Conservation (phyloP, 768 basidiomycete species). For the Suillus hirtellus region DNA sequence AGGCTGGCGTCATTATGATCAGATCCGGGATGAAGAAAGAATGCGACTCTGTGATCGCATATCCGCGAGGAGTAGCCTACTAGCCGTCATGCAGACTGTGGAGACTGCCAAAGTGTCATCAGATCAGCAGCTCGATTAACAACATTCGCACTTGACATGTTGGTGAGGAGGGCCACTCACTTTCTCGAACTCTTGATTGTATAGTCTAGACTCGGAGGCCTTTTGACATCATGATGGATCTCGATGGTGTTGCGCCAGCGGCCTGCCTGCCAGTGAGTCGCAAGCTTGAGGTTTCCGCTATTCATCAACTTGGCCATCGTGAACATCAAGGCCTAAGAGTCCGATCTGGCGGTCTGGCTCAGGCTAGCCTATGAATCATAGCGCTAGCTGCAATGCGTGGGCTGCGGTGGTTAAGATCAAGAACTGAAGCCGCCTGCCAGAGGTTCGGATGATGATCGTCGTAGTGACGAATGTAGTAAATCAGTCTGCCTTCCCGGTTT, state of each 20-base stretch:
- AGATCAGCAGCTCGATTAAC: background rate
- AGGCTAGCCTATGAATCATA: background rate
- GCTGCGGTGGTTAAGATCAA: background rate
- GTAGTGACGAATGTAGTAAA: background rate
- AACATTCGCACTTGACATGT: background rate
- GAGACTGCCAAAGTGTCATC: background rate
- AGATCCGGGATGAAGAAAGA: background rate
- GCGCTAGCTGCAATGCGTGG: background rate
- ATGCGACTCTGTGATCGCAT: background rate
- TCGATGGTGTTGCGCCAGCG: background rate
- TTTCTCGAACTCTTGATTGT: background rate
- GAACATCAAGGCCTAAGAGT: background rate
- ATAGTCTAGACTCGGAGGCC: background rate
- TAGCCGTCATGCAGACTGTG: too few relatives aligned
- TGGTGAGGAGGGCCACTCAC: background rate
- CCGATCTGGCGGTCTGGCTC: background rate
- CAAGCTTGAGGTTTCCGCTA: background rate
- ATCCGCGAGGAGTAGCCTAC: background rate
- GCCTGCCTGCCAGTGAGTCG: too few relatives aligned
- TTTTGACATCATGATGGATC: too few relatives aligned
- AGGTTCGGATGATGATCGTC: background rate
- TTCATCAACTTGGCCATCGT: background rate
- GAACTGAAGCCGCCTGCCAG: background rate
- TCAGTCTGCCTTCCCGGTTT: background rate
- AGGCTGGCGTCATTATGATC: background rate